Evolutionary conservation across 2,329 filamentous ascomycete genomes (phyloP), one percentile per base, ranked within the genome.

Genomic region (Passalora sequoiae): DNA sequence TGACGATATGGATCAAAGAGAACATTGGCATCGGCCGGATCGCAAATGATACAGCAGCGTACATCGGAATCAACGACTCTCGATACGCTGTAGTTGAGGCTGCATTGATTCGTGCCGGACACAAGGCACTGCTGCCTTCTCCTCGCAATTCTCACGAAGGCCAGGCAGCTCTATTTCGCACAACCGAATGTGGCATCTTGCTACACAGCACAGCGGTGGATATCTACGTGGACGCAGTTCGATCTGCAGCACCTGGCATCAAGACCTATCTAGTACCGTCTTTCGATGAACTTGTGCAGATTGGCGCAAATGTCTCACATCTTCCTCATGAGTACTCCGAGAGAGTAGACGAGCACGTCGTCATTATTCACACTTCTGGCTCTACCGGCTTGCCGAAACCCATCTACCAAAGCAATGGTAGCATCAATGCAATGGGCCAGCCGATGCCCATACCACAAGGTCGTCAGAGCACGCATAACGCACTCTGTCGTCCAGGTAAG

Each of bases 1-100:
- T 49, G 46, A 29, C 46, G 8, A 38, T 32, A 39, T 51, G 46
- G 46, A 35, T 51, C 10, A 32, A 54, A 21, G 27, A 54, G 15
- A 43, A 44, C 9, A 46, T 54, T 6, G 57, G 59, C 9, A 30
- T 46, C 53, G 52, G 43, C 32, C 46, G 19, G 28, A 48, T 21
- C n/a, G 54, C 16, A 45, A 44, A 30, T 50, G 53, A 47, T 28
- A 46, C 58, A 10, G 51, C 54, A 13, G 49, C 56, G 6, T 60
- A 56, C 24, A 51, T 58, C 17, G 57, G 54, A n/a, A 25, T 51
- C 17, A 54, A 54, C 22, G 54, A 59, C 22, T 44, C 45, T 6
- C 43, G 51, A 25, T 59, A 59, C 33, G 49, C 50, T 8, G 44
- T 54, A 30, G 44, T 47, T 6, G 45, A 55, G 21, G 36, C 55